Evolutionary conservation across 2,329 filamentous ascomycete genomes (phyloP), one percentile per base, ranked within the genome.

Genomic region (Talaromyces sp.): DNA sequence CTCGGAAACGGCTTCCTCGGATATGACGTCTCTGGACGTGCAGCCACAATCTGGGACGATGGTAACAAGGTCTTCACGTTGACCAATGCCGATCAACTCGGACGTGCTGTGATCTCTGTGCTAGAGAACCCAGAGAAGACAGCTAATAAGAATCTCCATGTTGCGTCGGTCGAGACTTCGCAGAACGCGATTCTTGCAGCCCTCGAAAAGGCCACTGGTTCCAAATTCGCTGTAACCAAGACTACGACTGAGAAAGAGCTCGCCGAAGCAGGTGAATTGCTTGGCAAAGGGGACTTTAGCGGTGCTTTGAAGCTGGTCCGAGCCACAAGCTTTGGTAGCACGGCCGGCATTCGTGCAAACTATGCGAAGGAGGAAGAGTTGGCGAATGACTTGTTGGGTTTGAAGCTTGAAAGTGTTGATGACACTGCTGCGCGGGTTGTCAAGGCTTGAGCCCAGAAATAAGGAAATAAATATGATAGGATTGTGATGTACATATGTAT

Each of bases 141-240:
- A 0, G 80, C 78, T 36, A 89, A 89, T 69, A 78, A 82, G 63
- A 84, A 86, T 69, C 70, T 89, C 33, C 80, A 79, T 56, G 74
- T 88, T 16, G 81, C 84, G 2, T 86, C 82, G 0, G 85, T 87
- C 66, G 81, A 81, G 34, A 80, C 82, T 0, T 81, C 82, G 1
- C 86, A 88, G 72, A 83, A 83, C 18, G 78, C 88, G 65, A 72
- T 90, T 1, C 68, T 89, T 1, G 71, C 74, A 12, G 69, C 79
- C 0, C 73, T 84, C 2, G 84, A 89, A 72, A 79, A 82, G 61
- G 73, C 79, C 10, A 83, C 82, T 0, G 81, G 80, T 1, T 68
- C 74, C 18, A 82, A 82, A 63, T 87, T 81, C 78, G 74, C 77
- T 0, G 75, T 87, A 1, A 78, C 75, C 3, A 72, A 72, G 14